Base-by-base conservation (phyloP, 257 asterid genomes). In the Penstemon eatonii region DNA sequence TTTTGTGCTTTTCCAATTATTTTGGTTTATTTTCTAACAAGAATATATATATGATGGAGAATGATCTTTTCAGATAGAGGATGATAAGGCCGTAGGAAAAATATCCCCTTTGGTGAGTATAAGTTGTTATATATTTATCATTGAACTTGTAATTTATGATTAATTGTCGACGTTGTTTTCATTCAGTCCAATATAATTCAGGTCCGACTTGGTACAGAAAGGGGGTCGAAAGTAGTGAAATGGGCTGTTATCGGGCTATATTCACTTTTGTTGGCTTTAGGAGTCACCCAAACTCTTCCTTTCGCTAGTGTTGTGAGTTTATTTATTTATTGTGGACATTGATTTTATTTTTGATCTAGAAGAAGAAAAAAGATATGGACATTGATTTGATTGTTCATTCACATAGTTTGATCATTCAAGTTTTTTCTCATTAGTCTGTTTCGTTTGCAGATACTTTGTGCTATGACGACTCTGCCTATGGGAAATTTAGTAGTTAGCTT, bases 21-120 rank as follows among this genome's bases (percentile, higher is more conserved):
- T 11, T 4, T 18, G 4, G 41, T 33, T 39, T 4, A 7, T 46
- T 56, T 3, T 55, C 66, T 52, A 57, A 62, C 19, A n/a, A 3
- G n/a, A 63, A 15, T 15, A 15, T 15, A 15, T 15, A 15, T 15
- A 15, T 53, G 67, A 60, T 77, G 62, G 1, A 15, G 18, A 15
- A 1, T 42, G 1, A 25, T 56, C 5, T 0, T 5, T 63, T 58
- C 80, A 86, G 96, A 53, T 84, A 54, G 50, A 82, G 10, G 88
- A 73, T 40, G 91, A 85, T 69, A 70, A 63, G 38, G 86, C 88
- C 10, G 86, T 83, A 19, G 83, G 88, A 7, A 83, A 85, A 65
- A 69, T 77, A 38, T 85, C 93, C n/a, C 96, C 96, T 6, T 59
- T 88, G 85, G 92, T 82, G 67, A 80, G 88, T 73, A 57, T 15